Conservation (phyloP, 225 moss, liverwort and hornwort genomes). For the Neckera pumila region DNA sequence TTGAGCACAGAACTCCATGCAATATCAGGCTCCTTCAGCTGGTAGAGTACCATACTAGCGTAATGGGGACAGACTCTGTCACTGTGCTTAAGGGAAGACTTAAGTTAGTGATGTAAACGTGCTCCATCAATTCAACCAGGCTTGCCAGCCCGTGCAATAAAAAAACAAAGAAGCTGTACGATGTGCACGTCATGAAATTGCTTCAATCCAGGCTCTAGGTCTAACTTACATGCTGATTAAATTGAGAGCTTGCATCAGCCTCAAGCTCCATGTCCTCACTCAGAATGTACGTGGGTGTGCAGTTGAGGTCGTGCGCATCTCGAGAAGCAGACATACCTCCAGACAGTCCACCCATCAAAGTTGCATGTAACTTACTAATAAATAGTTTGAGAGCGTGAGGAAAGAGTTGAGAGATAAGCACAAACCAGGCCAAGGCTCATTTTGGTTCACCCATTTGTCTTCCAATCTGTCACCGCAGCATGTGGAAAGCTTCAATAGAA, state of each 20-base stretch:
- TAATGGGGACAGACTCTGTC: background rate
- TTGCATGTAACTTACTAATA: background rate
- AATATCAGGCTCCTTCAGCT: background rate
- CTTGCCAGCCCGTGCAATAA: background rate
- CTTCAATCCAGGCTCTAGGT: background rate
- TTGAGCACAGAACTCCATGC: background rate
- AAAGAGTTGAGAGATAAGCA: constrained; percentile 9
- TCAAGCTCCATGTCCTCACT: background rate
- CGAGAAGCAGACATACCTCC: background rate
- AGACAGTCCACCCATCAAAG: background rate
- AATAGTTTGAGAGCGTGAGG: background rate
- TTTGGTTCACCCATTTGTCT: constrained; percentile 30
- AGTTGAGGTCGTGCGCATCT: background rate
- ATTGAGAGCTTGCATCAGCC: background rate
- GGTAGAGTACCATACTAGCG: too few species aligned
- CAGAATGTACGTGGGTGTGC: background rate
- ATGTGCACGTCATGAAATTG: background rate
- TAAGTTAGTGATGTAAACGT: background rate
- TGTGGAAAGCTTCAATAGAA: constrained; percentile 1
- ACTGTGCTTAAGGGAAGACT: background rate
- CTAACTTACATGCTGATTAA: too few species aligned
- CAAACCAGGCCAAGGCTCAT: background rate
- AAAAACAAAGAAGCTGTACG: background rate
- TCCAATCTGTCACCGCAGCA: background rate
- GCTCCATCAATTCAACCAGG: background rate